These are phyloP conservation scores for Astraeus odoratus DNA, from an alignment of 768 basidiomycete genomes.

Conservation along the genomic window DNA sequence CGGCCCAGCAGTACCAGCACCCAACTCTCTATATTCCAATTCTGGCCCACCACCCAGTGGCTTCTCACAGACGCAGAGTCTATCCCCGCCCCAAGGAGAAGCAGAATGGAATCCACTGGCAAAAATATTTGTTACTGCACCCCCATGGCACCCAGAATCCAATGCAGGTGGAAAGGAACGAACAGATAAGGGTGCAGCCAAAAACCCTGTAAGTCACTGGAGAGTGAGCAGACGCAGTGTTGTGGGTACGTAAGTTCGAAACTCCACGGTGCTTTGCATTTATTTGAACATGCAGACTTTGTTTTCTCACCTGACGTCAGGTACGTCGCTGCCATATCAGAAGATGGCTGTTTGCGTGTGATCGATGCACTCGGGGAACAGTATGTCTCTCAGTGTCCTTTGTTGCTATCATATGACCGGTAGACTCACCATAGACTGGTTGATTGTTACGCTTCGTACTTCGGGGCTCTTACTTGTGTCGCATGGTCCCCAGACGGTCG, in stretches of 20 bases:
- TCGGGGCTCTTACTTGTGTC: conserved; percentile 83
- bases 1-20: conserved; percentile 18
- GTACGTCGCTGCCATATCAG: conserved; percentile 83
- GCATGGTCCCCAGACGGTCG: conserved; percentile 96
- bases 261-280: conserved; percentile 1
- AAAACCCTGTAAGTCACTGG: conserved; percentile 93
- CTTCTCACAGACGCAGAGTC: conserved; percentile 21
- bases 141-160: conserved; percentile 75
- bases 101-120: conserved; percentile 73
- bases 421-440: conserved; percentile 51
- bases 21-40: conserved; percentile 11
- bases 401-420: no score
- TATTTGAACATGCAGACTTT: conserved; percentile 49
- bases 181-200: conserved; percentile 61
- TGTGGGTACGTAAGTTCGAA: conserved; percentile 45
- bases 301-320: conserved; percentile 92
- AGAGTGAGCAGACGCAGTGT: conserved; percentile 64
- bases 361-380: conserved; percentile 85
- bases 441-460: conserved; percentile 92
- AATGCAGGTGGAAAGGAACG: conserved; percentile 25
- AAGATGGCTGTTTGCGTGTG: conserved; percentile 87
- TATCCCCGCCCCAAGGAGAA: conserved; percentile 21
- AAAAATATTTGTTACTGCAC: conserved; percentile 72
- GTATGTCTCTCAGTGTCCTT: conserved; percentile 36
- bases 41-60: conserved; percentile 15